Base-by-base conservation (phyloP, 2,329 filamentous ascomycete species). In the Ramularia endophylla region DNA sequence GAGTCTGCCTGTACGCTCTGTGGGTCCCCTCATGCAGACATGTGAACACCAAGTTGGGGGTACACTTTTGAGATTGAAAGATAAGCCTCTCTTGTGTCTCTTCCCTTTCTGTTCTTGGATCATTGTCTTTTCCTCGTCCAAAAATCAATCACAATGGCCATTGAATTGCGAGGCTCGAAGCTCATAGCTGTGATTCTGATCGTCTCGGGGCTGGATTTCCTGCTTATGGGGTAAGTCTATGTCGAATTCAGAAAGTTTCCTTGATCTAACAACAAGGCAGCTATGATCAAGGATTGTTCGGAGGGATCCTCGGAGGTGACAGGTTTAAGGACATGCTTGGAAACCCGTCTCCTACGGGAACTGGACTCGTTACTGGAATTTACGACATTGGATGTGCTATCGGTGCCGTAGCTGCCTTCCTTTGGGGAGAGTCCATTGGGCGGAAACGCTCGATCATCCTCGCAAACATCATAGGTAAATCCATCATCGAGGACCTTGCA, bases 211-310 rank as follows among this genome's bases (percentile, higher is more conserved):
- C 32, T 59, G 18, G 55, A 59, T 38, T 59, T 59, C 29, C 42
- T 59, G 16, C 46, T 54, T 12, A 53, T 58, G 17, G 55, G 55
- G 36, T 48, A 35, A 11, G 44, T n/a, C 18, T 12, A 13, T 19
- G 11, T 12, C 16, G 22, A 11, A n/a, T 1, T 16, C 12, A 5
- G 15, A 9, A 4, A 13, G 6, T 7, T 8, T 36, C 37, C 12
- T 9, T 17, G 34, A 27, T 18, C 32, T 38, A 30, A 36, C 16
- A 11, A 3, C 9, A 2, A 12, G 4, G 11, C 11, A 43, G 37
- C 38, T 54, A 55, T 43, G 54, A 57, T 29, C 55, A 58, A 46
- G 56, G 56, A 13, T 48, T 59, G 9, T 56, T 59, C 36, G 56
- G 54, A 12, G 56, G 56, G 5, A 57, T 58, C 34, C 41, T 59